Percentiles rank a stretch among this genome's conserved stretches.
phyloP scores from a whole-genome alignment of 768 basidiomycete genomes.

The Boletus rex-veris region DNA sequence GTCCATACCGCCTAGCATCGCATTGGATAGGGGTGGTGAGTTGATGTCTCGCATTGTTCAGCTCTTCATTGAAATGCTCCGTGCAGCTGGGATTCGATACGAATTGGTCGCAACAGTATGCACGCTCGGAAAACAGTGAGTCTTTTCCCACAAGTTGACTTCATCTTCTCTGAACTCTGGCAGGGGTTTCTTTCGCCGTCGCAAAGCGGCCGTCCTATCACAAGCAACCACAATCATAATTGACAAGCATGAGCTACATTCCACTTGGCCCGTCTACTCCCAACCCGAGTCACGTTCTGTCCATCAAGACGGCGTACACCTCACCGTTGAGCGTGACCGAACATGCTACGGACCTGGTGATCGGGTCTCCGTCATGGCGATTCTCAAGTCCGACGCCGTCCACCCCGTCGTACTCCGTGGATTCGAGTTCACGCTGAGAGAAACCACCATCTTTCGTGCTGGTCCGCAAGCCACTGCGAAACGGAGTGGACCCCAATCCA shows the following conservation, averaged over 20 bases:
- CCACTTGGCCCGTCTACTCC: conserved; percentile 88
- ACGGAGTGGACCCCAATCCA: conserved; percentile 57
- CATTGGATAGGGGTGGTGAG: conserved; percentile 72
- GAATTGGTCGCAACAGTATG: conserved; percentile 88
- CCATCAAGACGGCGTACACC: conserved; percentile 63
- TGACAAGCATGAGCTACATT: conserved; percentile 91
- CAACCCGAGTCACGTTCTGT: conserved; percentile 71
- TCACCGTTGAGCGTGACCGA: conserved; percentile 70
- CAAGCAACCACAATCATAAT: conserved; percentile 72
- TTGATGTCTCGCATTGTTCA: background rate
- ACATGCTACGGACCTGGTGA: conserved; percentile 89
- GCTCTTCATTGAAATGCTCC: background rate
- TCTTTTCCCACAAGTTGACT: background rate
- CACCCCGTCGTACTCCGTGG: conserved; percentile 73
- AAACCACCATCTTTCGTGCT: conserved; percentile 72
- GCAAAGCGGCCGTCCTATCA: conserved; percentile 66
- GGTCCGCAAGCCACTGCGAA: conserved; percentile 49
- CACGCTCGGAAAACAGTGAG: conserved; percentile 80
- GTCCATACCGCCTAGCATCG: conserved; percentile 82
- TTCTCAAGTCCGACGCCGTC: conserved; percentile 66
- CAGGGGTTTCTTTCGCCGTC: conserved; percentile 76
- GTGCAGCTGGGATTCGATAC: conserved; percentile 76
- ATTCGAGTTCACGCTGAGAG: conserved; percentile 78
- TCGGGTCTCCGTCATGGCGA: conserved; percentile 66
- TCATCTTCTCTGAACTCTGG: background rate